These are phyloP conservation scores for Erythrophleum ivorense DNA, from an alignment of 331 rosid genomes.

Conservation along the genomic window DNA sequence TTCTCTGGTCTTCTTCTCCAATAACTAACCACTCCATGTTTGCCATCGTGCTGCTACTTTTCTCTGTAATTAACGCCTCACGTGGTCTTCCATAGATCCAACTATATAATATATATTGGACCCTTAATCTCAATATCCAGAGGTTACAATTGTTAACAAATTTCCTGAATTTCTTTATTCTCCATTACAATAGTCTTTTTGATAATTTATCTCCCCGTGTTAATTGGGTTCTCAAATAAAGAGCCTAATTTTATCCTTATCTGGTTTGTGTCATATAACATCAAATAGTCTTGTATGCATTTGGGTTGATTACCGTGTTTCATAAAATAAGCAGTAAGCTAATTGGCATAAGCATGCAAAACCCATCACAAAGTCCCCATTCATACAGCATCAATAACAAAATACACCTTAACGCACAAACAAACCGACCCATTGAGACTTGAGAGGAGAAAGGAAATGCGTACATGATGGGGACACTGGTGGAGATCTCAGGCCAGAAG, in stretches of 20 bases:
- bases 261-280: neutral
- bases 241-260: neutral
- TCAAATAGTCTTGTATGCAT: neutral
- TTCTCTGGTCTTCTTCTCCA: neutral
- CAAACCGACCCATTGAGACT: constrained; percentile 15
- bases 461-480: constrained; percentile 92
- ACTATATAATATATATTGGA: neutral
- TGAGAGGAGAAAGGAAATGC: constrained; percentile 28
- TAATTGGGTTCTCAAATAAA: neutral
- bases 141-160: constrained; percentile 5
- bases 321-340: neutral
- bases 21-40: neutral
- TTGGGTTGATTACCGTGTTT: neutral
- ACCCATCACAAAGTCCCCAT: constrained; percentile 43
- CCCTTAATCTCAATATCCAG: neutral
- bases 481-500: constrained; percentile 99
- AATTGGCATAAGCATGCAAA: neutral
- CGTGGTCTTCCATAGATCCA: neutral
- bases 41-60: neutral
- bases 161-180: neutral
- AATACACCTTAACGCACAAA: constrained; percentile 2
- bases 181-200: neutral
- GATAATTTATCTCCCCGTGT: neutral
- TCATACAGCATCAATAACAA: constrained; percentile 1
- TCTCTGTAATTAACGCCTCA: neutral